Percentiles rank a stretch among this genome's conserved stretches.
Evolutionary conservation across 1,139 yeast genomes (phyloP).

Genomic region (Pneumocystis carinii): DNA sequence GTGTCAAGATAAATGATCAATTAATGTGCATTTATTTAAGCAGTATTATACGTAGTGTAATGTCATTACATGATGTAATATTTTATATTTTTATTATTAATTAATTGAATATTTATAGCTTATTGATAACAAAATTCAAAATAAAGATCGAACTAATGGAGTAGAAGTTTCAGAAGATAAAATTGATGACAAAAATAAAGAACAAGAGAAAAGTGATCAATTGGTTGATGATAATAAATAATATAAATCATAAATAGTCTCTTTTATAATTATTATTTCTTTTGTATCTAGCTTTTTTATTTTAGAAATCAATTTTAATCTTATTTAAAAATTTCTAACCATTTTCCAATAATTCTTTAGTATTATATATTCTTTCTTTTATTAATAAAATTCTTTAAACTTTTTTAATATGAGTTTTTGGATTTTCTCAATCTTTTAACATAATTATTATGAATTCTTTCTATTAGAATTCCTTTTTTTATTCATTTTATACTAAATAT

Average conservation of each 20-base stretch:
- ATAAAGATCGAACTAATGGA: constrained; percentile 18
- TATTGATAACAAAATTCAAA: constrained; percentile 87
- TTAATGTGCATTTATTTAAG: constrained; percentile 85
- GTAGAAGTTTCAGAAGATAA: not conserved
- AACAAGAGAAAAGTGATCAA: not conserved
- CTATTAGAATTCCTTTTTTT: no score
- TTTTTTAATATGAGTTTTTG: no score
- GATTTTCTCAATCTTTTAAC: no score
- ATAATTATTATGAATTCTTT: no score
- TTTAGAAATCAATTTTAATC: not conserved
- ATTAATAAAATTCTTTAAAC: no score
- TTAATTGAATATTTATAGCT: constrained; percentile 22
- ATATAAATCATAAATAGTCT: not conserved
- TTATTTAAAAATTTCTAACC: no score
- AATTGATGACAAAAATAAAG: not conserved
- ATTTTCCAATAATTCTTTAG: no score
- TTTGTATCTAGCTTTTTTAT: not conserved
- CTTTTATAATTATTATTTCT: not conserved
- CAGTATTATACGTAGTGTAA: constrained; percentile 80
- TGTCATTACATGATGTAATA: constrained; percentile 69
- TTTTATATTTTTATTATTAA: not conserved
- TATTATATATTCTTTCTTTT: no score
- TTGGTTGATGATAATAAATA: not conserved
- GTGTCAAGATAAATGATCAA: constrained; percentile 87
- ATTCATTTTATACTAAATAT: no score